Evolutionary conservation across 2,329 filamentous ascomycete species (phyloP).

Genomic region (Neopestalotiopsis sp.): DNA sequence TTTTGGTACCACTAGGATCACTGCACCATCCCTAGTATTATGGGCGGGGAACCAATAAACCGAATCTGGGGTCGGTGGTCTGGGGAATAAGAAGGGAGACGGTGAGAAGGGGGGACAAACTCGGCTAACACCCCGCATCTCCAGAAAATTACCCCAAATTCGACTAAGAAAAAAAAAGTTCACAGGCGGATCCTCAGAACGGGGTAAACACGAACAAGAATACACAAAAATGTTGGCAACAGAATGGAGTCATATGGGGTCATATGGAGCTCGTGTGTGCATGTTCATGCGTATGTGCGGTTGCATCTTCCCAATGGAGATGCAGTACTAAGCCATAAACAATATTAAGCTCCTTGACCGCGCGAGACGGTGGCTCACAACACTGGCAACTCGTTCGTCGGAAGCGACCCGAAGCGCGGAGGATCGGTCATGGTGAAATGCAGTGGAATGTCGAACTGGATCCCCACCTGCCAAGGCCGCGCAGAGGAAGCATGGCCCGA

Average conservation of each 20-base stretch:
- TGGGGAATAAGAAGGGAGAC: slow-evolving; percentile 6
- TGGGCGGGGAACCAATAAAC: slow-evolving; percentile 18
- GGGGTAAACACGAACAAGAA: background rate
- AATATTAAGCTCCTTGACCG: background rate
- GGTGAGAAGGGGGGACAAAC: background rate
- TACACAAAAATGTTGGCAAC: background rate
- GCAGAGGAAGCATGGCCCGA: background rate
- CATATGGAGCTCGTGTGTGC: background rate
- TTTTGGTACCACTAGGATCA: too few relatives aligned
- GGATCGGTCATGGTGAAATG: background rate
- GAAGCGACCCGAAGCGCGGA: background rate
- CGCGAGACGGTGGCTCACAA: background rate
- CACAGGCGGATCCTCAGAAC: background rate
- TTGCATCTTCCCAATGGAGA: background rate
- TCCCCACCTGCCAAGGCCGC: slow-evolving; percentile 13
- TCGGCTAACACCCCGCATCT: slow-evolving; percentile 10
- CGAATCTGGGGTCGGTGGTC: slow-evolving; percentile 26
- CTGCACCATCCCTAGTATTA: background rate
- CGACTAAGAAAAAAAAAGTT: background rate
- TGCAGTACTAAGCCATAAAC: background rate
- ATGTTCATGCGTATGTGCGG: background rate
- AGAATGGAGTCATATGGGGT: background rate
- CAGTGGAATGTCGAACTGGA: background rate
- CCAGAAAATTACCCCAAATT: slow-evolving; percentile 7
- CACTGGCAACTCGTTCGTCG: background rate